A percentile compares a stretch with the other conserved stretches of the same genome.
Evolutionary conservation across 306 rosid species (phyloP).

Genomic region (Prinsepia uniflora): DNA sequence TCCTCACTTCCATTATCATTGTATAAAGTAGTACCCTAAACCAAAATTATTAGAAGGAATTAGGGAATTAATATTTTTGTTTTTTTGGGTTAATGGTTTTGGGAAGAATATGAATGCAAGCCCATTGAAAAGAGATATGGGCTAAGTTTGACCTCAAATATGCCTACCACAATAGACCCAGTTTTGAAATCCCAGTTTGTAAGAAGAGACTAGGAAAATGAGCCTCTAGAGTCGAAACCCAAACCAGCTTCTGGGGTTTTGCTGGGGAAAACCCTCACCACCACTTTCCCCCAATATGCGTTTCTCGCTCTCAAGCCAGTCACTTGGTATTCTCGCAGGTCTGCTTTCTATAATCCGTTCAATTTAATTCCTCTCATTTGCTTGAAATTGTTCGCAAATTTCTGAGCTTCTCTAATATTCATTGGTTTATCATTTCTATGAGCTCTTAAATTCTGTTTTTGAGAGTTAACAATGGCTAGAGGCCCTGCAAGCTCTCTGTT

Average conservation of each 20-base stretch:
- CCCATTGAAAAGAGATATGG: not conserved
- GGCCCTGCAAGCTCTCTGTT: slow-evolving; percentile 46
- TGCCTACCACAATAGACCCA: not conserved
- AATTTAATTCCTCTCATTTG: not conserved
- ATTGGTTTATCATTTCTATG: slow-evolving; percentile 6
- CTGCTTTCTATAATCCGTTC: slow-evolving; percentile 2
- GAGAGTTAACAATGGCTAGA: slow-evolving; percentile 50
- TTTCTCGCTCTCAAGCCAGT: slow-evolving; percentile 21
- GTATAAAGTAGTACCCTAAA: too few relatives aligned
- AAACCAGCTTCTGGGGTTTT: slow-evolving; percentile 16
- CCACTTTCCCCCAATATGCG: slow-evolving; percentile 30
- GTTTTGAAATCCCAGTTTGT: not conserved
- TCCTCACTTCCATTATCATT: too few relatives aligned
- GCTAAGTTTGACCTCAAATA: not conserved
- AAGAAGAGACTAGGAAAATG: not conserved
- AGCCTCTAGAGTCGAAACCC: not conserved
- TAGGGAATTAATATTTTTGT: too few relatives aligned
- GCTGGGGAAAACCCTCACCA: slow-evolving; percentile 16
- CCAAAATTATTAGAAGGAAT: too few relatives aligned
- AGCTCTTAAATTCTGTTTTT: not conserved
- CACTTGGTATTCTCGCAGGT: slow-evolving; percentile 17
- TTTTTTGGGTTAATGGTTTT: too few relatives aligned
- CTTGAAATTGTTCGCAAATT: not conserved
- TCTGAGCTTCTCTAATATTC: not conserved
- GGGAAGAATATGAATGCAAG: too few relatives aligned